Evolutionary conservation across 2,329 filamentous ascomycete genomes (phyloP), one percentile per base, ranked within the genome.

Genomic region (Exophiala viscosa): DNA sequence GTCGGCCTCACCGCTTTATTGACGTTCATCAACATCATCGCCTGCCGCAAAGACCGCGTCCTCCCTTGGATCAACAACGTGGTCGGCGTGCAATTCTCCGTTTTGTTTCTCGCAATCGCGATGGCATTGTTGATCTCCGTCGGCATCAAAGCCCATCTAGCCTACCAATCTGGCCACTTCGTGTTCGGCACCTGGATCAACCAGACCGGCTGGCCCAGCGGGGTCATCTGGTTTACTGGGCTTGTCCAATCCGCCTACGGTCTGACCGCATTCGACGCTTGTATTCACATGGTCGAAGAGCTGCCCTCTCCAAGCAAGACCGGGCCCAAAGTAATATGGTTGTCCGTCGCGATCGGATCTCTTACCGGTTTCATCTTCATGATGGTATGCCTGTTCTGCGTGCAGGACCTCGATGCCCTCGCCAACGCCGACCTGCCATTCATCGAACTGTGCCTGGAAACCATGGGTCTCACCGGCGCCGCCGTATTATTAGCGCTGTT

Each of bases 251-350:
- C 77, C 1, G 79, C 79, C 0, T 82, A 82, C 49, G 79, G 77
- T 1, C 65, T 81, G 13, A 80, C 77, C 0, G 79, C 79, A 1
- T 82, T 82, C 56, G 80, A 83, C 60, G 76, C 79, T 0, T 79
- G 80, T 32, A 80, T 82, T 34, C 80, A 83, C 62, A 75, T 82
- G 70, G 75, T 79, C 2, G 79, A 82, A 57, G 79, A 82, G 60
- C 78, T 82, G 1, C 78, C 79, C 1, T 66, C 70, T 3, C 78
- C 79, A 1, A 67, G 77, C 28, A 73, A 67, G 33, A 80, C 79
- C 50, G 75, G 74, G 0, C 79, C 79, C 0, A 69, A 69, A 13
- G 73, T 77, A 2, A 80, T 82, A 56, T 80, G 73, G 69, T 70
- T 81, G 14, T 75, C 78, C 0, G 75, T 82, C 1, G 54, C 73